These are phyloP conservation scores for Aethionema arabicum DNA, from an alignment of 345 rosid genomes.

Conservation along the genomic window DNA sequence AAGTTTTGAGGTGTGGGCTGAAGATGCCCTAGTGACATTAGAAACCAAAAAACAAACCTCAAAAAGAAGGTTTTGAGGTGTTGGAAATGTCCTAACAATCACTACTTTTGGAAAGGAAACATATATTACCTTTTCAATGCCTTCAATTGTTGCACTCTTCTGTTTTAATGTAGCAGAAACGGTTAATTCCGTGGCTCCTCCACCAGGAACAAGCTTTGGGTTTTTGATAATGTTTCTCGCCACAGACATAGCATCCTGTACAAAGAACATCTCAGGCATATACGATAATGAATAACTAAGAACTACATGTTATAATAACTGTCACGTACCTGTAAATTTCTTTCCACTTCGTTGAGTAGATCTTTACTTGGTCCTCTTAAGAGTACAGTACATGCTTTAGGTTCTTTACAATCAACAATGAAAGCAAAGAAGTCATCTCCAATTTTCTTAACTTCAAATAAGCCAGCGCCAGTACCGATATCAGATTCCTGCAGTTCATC, in stretches of 20 bases:
- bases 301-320: not conserved
- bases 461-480: conserved; percentile 92
- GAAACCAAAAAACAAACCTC: no score
- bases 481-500: conserved; percentile 97
- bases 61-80: no score
- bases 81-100: no score
- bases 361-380: conserved; percentile 99
- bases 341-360: conserved; percentile 92
- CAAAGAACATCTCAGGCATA: conserved; percentile 4
- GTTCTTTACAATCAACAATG: conserved; percentile 88
- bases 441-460: conserved; percentile 91
- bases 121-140: conserved; percentile 75
- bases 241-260: conserved; percentile 94
- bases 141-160: conserved; percentile 88
- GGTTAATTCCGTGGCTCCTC: conserved; percentile 92
- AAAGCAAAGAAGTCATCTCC: conserved; percentile 95
- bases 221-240: conserved; percentile 95
- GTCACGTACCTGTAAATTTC: conserved; percentile 80
- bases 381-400: conserved; percentile 91
- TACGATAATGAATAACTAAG: not conserved
- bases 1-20: no score
- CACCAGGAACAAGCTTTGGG: conserved; percentile 93
- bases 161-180: conserved; percentile 91
- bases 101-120: not conserved
- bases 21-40: no score